Evolutionary conservation across 2,329 filamentous ascomycete genomes (phyloP).

Genomic region (Monilinia polystroma): DNA sequence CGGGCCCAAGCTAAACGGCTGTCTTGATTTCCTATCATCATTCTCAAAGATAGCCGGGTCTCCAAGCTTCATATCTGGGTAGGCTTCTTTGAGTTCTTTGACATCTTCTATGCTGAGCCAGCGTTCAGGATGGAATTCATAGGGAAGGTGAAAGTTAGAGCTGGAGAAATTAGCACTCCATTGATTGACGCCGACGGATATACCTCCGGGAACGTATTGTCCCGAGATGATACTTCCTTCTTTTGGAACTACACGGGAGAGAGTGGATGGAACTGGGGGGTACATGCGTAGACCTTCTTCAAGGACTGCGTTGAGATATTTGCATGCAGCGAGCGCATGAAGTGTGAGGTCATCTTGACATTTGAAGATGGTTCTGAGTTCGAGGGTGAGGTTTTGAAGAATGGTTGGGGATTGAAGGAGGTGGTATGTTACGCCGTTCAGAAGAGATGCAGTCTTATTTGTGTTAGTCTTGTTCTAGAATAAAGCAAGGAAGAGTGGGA

Average conservation of each 20-base stretch:
- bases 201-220: neutral
- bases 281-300: slow-evolving; percentile 28
- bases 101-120: slow-evolving; percentile 5
- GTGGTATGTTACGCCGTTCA: slow-evolving; percentile 43
- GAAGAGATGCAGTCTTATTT: slow-evolving; percentile 39
- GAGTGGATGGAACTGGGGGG: slow-evolving; percentile 22
- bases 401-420: slow-evolving; percentile 52
- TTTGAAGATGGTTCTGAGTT: slow-evolving; percentile 46
- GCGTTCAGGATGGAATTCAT: slow-evolving; percentile 16
- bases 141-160: neutral
- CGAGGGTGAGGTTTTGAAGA: slow-evolving; percentile 41
- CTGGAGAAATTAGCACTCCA: neutral
- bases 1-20: slow-evolving; percentile 16
- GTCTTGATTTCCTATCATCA: slow-evolving; percentile 16
- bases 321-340: slow-evolving; percentile 23
- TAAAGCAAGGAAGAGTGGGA: slow-evolving; percentile 26
- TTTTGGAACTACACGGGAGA: neutral
- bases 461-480: slow-evolving; percentile 20
- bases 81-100: neutral
- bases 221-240: neutral
- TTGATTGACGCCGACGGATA: slow-evolving; percentile 4
- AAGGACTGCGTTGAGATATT: slow-evolving; percentile 25
- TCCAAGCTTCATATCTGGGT: neutral
- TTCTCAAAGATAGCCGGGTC: neutral
- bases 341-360: slow-evolving; percentile 28